Evolutionary conservation across 2,329 filamentous ascomycete species (phyloP), one percentile per base, ranked within the genome.

Genomic region (Xylariaceae sp.): DNA sequence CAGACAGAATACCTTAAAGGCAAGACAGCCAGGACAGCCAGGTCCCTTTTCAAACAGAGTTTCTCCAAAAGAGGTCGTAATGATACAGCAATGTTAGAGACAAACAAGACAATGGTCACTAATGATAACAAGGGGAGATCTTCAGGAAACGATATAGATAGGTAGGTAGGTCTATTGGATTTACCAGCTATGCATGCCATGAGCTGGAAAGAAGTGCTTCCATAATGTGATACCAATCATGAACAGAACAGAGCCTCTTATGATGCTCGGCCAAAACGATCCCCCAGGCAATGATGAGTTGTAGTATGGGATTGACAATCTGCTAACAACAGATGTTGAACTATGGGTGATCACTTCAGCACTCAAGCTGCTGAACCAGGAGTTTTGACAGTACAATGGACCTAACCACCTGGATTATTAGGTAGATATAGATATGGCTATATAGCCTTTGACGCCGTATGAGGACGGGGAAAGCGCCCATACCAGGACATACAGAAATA

Each of bases 141-240:
- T 31, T 24, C 17, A n/a, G 37, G 24, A 55, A 16, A 29, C 12
- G 29, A 16, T 36, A 40, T 26, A 28, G 33, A 28, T 14, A 24
- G 26, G 16, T 28, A 41, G 41, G 34, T 46, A 37, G 24, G 40
- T 45, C 19, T 59, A 59, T 59, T 51, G 43, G 39, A 36, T 44
- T 23, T 28, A 44, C 45, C 23, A 43, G 52, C 29, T n/a, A n/a
- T n/a, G n/a, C 36, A 33, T 33, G 17, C 33, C 37, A 43, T 33
- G 17, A 36, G 41, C 16, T 23, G 9, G 24, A 39, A 23, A 40
- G 26, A 45, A 17, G 31, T 46, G 52, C 26, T 51, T 31, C 41
- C 52, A 43, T 17, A 51, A 56, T 47, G 45, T 36, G 56, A 59
- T 56, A 52, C 52, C 39, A 52, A 52, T 56, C 31, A 36, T 48